Base-by-base conservation (phyloP, 2,329 filamentous ascomycete species). In the Beauveria sp. region DNA sequence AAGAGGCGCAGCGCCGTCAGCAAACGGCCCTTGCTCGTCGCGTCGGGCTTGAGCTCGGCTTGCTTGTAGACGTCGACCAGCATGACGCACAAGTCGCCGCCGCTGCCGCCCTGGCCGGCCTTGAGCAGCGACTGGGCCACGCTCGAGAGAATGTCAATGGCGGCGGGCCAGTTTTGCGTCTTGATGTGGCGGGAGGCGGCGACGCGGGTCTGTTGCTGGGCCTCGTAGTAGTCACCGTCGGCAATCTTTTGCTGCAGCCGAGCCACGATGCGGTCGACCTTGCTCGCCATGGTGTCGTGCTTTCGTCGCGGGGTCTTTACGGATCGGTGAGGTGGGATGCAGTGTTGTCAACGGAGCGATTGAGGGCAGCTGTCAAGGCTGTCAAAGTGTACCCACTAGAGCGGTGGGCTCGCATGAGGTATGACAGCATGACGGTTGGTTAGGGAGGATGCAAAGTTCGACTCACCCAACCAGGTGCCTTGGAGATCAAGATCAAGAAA, bases 161-260 rank as follows among this genome's bases (percentile, higher is more conserved):
- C 95, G 14, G 91, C 88, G 67, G 82, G 75, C 83, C 90, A 97
- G 82, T 93, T 93, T 64, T 84, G 80, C 49, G 88, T 83, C 79
- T 98, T 98, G 74, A 93, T 87, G 78, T 99, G 96, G 62, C 96
- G 92, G 45, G 91, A 89, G 64, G 93, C 93, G 68, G 97, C 93
- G 60, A 97, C 93, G 65, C 95, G 91, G 67, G 96, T 91, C 80
- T 99, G 95, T 76, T 99, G 95, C 78, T 98, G 93, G 63, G 95
- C 95, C 83, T 99, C 95, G 80, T 99, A 99, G 82, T 86, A 97
- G 73, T 95, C 88, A 70, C 93, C 93, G 75, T 96, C 91, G 67
- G 86, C 82, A 75, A 96, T 96, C 76, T 91, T 93, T 76, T 89
- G 82, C 77, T 93, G 90, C 74, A 97, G 87, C 28, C 83, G 81